Base-by-base conservation (phyloP, 2,329 filamentous ascomycete species). In the Trichoderma sp. region DNA sequence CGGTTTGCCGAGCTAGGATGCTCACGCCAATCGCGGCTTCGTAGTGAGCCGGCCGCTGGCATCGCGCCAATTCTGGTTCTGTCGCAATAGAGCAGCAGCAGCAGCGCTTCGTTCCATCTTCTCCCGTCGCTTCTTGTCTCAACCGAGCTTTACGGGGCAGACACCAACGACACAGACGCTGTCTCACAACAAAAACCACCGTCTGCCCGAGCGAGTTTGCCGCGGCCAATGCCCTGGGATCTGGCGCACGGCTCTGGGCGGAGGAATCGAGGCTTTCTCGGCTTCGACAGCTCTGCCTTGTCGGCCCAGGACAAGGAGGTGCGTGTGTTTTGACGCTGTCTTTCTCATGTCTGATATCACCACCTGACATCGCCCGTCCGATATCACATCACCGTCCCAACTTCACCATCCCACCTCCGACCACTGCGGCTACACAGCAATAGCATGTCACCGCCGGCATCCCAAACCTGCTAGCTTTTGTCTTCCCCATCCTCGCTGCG, bases 191-290 rank as follows among this genome's bases (percentile, higher is more conserved):
- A 32, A 16, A n/a, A 60, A 32, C 28, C 6, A 39, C 43, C 32
- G 56, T 49, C 11, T 46, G n/a, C 67, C 39, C 21, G 59, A 65
- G 28, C n/a, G 59, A 61, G 13, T 46, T 56, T 71, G 14, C 39
- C 71, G 69, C 71, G 69, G 71, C 67, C 70, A 69, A 80, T 80
- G 78, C 72, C 75, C 68, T 71, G 75, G 59, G 73, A 77, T 66
- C 74, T 75, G 56, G 72, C 70, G 52, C 71, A 69, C 63, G 71
- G 75, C 64, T 71, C 74, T 18, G 69, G 76, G 69, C 76, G 75
- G 69, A 78, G 77, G 59, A 86, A 86, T 70, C 82, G 84, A 69
- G 84, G 84, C 51, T 86, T 84, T 70, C 76, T 86, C 56, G 84
- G 84, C 70, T 78, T 79, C 49, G 82, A 85, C 73, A 85, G 82